A percentile compares a stretch with the other conserved stretches of the same genome.
Conservation (phyloP, 257 asterid genomes). For the Nicotiana benthamiana region DNA sequence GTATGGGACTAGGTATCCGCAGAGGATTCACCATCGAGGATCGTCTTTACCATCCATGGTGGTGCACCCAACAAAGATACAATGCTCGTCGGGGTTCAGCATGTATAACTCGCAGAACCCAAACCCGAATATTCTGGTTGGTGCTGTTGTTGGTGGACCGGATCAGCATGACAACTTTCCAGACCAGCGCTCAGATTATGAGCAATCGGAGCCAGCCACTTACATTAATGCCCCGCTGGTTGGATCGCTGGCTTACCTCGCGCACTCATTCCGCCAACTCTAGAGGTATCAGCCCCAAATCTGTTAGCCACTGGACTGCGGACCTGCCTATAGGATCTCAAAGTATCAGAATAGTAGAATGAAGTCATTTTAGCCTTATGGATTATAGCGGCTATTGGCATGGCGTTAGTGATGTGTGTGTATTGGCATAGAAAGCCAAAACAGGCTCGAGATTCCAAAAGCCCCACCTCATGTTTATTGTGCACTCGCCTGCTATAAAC, state of each 20-base stretch:
- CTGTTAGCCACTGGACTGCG: too few species aligned
- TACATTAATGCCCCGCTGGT: conserved; percentile 44
- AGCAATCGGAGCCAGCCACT: conserved; percentile 37
- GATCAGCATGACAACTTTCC: conserved; percentile 14
- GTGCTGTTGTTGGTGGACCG: conserved; percentile 46
- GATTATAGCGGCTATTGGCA: background rate
- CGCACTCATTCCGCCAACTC: conserved; percentile 2
- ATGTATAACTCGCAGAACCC: conserved; percentile 21
- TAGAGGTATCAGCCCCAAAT: background rate
- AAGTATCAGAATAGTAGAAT: background rate
- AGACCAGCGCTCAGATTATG: conserved; percentile 26
- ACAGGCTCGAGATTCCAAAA: background rate
- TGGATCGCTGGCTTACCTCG: conserved; percentile 37
- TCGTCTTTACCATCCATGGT: conserved; percentile 35
- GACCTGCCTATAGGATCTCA: too few species aligned
- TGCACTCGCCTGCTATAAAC: background rate
- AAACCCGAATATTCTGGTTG: conserved; percentile 30
- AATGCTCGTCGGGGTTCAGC: conserved; percentile 33
- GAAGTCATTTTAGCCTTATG: background rate
- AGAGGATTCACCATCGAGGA: conserved; percentile 41
- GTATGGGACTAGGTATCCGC: conserved; percentile 30
- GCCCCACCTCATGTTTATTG: background rate
- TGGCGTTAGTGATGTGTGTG: background rate
- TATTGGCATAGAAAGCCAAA: background rate
- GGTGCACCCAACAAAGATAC: conserved; percentile 20